These are phyloP conservation scores for Hirschfeldia incana DNA, from an alignment of 345 rosid species.

Conservation along the genomic window DNA sequence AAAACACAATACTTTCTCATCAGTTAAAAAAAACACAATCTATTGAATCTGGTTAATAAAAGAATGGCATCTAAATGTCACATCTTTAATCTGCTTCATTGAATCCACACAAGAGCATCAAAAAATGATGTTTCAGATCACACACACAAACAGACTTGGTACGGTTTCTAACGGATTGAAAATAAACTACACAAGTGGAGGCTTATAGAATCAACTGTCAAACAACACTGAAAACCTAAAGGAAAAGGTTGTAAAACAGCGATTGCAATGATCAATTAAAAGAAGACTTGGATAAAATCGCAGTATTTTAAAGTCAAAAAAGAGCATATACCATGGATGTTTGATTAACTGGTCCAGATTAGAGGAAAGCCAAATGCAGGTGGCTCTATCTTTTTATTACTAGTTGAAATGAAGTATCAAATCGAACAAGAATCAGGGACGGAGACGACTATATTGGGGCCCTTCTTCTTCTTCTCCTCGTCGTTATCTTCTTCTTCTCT, in stretches of 20 bases:
- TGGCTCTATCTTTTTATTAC: background rate
- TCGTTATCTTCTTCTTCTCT: slow-evolving; percentile 11
- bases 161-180: background rate
- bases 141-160: background rate
- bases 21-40: background rate
- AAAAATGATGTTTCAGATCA: background rate
- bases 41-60: background rate
- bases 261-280: background rate
- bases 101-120: background rate
- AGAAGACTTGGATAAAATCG: background rate
- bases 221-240: background rate
- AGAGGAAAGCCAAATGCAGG: slow-evolving; percentile 21
- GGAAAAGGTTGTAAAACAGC: background rate
- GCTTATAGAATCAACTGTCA: background rate
- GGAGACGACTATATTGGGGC: background rate
- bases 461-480: slow-evolving; percentile 22
- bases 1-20: background rate
- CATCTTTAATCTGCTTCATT: background rate
- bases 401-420: background rate
- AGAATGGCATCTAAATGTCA: background rate
- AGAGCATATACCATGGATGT: slow-evolving; percentile 1
- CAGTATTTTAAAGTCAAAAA: background rate
- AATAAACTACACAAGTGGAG: background rate
- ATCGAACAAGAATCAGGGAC: background rate
- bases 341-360: background rate